Percentiles rank a stretch among this genome's conserved stretches.
Evolutionary conservation across 306 rosid genomes (phyloP).

Genomic region (Medicago ruthenica): DNA sequence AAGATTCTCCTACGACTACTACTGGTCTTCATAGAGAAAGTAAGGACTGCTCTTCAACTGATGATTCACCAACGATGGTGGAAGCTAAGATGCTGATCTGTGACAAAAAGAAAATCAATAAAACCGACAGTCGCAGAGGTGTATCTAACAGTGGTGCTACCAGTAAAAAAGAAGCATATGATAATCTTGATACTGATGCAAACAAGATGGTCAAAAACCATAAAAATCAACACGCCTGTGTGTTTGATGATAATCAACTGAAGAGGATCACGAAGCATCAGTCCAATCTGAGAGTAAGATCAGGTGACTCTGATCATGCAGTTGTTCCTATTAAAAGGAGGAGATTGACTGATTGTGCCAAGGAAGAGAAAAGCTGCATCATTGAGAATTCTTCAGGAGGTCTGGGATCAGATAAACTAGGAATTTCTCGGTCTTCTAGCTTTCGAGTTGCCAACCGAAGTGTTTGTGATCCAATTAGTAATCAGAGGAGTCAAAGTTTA

Average conservation of each 20-base stretch:
- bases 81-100: slow-evolving; percentile 10
- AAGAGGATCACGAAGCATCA: slow-evolving; percentile 51
- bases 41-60: slow-evolving; percentile 37
- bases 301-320: slow-evolving; percentile 51
- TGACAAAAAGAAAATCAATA: slow-evolving; percentile 38
- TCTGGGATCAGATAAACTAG: slow-evolving; percentile 46
- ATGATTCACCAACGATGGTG: slow-evolving; percentile 15
- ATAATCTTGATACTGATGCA: slow-evolving; percentile 38
- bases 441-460: slow-evolving; percentile 48
- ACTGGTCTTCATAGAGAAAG: slow-evolving; percentile 44
- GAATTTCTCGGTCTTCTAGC: slow-evolving; percentile 40
- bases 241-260: slow-evolving; percentile 46
- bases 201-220: slow-evolving; percentile 40
- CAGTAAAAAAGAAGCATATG: slow-evolving; percentile 39
- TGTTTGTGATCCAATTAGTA: slow-evolving; percentile 38
- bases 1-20: slow-evolving; percentile 45
- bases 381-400: slow-evolving; percentile 47
- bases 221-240: slow-evolving; percentile 41
- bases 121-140: slow-evolving; percentile 38
- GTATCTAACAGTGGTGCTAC: slow-evolving; percentile 24
- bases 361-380: slow-evolving; percentile 53
- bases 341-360: slow-evolving; percentile 63
- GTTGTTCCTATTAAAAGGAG: slow-evolving; percentile 60
- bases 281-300: slow-evolving; percentile 54
- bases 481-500: slow-evolving; percentile 42